A percentile compares a stretch with the other conserved stretches of the same genome.
phyloP scores from a whole-genome alignment of 352 stramenopile species.

The Globisporangium irregulare region DNA sequence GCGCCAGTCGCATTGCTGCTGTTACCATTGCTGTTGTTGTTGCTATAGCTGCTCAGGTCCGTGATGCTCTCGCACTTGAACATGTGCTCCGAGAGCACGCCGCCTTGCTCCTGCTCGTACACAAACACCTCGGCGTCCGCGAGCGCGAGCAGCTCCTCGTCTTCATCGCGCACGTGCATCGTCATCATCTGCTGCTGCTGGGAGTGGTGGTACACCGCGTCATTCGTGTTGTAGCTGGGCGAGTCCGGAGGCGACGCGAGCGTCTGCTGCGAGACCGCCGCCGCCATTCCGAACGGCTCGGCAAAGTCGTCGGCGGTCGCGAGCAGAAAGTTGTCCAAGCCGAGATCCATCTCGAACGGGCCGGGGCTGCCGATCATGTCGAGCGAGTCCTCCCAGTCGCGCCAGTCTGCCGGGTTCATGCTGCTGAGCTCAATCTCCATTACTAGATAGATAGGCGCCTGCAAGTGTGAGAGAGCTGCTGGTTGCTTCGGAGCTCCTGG shows the following conservation, averaged over 20 bases:
- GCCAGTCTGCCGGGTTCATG: constrained; percentile 30
- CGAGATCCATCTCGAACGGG: constrained; percentile 52
- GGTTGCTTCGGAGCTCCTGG: constrained; percentile 1
- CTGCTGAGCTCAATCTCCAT: constrained; percentile 24
- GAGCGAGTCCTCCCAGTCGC: constrained; percentile 43
- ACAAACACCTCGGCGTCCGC: constrained; percentile 19
- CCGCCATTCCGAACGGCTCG: constrained; percentile 32
- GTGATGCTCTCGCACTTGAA: constrained; percentile 21
- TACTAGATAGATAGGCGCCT: no score
- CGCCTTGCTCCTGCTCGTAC: constrained; percentile 20
- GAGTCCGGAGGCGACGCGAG: constrained; percentile 26
- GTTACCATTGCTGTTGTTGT: background rate
- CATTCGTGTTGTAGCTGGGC: constrained; percentile 22
- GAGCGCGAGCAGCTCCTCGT: constrained; percentile 21
- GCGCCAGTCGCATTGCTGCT: constrained; percentile 8
- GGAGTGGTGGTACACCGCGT: constrained; percentile 23
- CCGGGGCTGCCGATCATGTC: constrained; percentile 23
- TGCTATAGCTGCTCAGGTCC: constrained; percentile 16
- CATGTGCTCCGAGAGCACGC: constrained; percentile 20
- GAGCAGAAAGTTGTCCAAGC: constrained; percentile 63
- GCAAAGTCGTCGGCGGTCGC: constrained; percentile 59
- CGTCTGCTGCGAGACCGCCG: constrained; percentile 7
- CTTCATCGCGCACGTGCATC: constrained; percentile 12
- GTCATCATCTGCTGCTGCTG: constrained; percentile 3
- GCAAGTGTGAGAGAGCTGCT: background rate